Conservation (phyloP, 768 basidiomycete genomes). For the Suillus cothurnatus region DNA sequence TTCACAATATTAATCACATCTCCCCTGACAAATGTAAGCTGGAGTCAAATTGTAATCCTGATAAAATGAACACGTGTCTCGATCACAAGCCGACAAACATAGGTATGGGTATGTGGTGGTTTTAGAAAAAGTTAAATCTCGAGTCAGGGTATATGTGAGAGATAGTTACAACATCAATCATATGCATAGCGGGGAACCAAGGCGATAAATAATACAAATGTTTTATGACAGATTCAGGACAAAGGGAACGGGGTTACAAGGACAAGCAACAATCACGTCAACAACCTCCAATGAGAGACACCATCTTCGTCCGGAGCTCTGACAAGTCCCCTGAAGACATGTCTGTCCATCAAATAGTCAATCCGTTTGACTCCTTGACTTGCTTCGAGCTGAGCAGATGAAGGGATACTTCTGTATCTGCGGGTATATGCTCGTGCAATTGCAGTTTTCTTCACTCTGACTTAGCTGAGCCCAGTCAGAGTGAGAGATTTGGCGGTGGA, state of each 20-base stretch:
- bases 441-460: slow-evolving; percentile 28
- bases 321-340: slow-evolving; percentile 40
- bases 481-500: slow-evolving; percentile 45
- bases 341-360: slow-evolving; percentile 39
- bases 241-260: background rate
- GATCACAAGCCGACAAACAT: background rate
- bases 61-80: background rate
- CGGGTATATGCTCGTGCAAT: slow-evolving; percentile 41
- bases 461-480: slow-evolving; percentile 36
- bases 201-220: background rate
- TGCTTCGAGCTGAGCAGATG: slow-evolving; percentile 33
- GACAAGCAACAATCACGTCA: slow-evolving; percentile 18
- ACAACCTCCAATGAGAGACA: slow-evolving; percentile 30
- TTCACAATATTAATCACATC: background rate
- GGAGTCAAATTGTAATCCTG: background rate
- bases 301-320: slow-evolving; percentile 33
- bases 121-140: background rate
- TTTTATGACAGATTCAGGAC: background rate
- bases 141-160: background rate
- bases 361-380: slow-evolving; percentile 41
- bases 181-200: background rate
- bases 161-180: background rate
- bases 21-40: background rate
- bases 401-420: slow-evolving; percentile 33
- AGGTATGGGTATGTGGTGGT: background rate